These are phyloP conservation scores for Stemphylium lycopersici DNA, from an alignment of 2,329 filamentous ascomycete genomes.

Conservation along the genomic window DNA sequence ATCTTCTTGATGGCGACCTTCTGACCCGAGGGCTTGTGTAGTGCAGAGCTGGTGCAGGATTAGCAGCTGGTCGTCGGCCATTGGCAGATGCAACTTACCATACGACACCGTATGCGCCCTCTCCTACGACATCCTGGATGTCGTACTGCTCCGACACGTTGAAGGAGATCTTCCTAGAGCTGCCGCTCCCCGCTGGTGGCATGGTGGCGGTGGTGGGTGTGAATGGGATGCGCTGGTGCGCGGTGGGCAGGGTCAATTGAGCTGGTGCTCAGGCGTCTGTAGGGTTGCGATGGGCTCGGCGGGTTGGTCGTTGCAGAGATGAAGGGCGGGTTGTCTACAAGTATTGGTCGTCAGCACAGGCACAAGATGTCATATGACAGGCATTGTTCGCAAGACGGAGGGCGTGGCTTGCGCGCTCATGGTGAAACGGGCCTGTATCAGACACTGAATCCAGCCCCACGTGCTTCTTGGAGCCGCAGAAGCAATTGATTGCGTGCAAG, in stretches of 20 bases:
- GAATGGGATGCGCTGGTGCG: conserved; percentile 27
- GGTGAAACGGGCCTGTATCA: conserved; percentile 38
- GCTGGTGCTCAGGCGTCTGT: conserved; percentile 18
- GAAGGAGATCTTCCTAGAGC: conserved; percentile 94
- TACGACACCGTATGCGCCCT: conserved; percentile 97
- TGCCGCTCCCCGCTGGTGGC: conserved; percentile 52
- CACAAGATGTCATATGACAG: conserved; percentile 15
- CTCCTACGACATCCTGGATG: conserved; percentile 98
- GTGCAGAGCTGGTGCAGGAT: conserved; percentile 72
- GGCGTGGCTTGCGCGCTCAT: conserved; percentile 26
- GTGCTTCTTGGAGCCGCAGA: conserved; percentile 27
- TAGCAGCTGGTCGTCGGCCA: conserved; percentile 17
- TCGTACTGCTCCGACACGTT: conserved; percentile 99
- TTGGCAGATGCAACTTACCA: conserved; percentile 68
- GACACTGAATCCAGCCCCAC: conserved; percentile 32
- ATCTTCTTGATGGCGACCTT: conserved; percentile 99
- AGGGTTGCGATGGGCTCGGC: conserved; percentile 15
- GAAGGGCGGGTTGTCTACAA: conserved; percentile 16
- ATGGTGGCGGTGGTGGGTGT: conserved; percentile 35
- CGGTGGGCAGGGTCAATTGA: conserved; percentile 18
- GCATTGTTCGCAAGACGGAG: conserved; percentile 27
- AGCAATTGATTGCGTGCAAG: conserved; percentile 3
- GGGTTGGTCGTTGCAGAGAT: background rate
- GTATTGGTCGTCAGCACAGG: conserved; percentile 30
- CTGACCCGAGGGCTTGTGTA: conserved; percentile 97